A percentile compares a stretch with the other conserved stretches of the same genome.
Evolutionary conservation across 2,329 filamentous ascomycete genomes (phyloP).

Genomic region (Dactylellina leptospora): DNA sequence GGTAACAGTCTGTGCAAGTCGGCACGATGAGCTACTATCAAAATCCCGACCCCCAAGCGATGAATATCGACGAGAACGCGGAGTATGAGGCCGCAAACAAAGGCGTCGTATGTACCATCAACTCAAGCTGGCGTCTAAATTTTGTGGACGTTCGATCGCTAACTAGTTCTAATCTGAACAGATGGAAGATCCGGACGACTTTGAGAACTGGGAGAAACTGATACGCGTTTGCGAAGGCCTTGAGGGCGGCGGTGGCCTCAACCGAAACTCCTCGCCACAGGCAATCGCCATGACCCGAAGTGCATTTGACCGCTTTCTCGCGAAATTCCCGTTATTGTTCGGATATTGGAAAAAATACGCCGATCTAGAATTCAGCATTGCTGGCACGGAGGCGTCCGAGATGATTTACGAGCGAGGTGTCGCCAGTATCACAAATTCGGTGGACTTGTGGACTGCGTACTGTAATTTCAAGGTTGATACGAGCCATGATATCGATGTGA

Average conservation of each 20-base stretch:
- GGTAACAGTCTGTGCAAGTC: conserved; percentile 31
- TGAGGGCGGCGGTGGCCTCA: conserved; percentile 79
- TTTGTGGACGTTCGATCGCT: neutral
- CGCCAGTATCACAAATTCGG: conserved; percentile 89
- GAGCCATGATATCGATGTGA: conserved; percentile 89
- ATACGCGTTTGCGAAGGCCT: conserved; percentile 82
- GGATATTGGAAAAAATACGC: conserved; percentile 99
- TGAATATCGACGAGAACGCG: conserved; percentile 53
- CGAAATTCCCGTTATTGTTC: conserved; percentile 93
- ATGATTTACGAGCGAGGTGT: conserved; percentile 98
- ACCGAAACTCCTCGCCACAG: conserved; percentile 94
- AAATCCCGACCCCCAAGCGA: conserved; percentile 46
- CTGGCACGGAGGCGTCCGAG: conserved; percentile 94
- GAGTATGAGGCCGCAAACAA: conserved; percentile 57
- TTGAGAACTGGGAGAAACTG: conserved; percentile 93
- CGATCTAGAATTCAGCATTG: conserved; percentile 95
- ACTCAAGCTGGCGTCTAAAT: neutral
- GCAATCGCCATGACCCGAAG: conserved; percentile 86
- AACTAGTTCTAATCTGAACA: conserved; percentile 59
- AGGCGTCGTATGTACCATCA: conserved; percentile 47
- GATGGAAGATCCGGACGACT: conserved; percentile 82
- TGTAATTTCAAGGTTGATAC: conserved; percentile 98
- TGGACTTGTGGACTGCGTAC: conserved; percentile 97
- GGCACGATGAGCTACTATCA: conserved; percentile 53
- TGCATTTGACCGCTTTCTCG: conserved; percentile 89